Evolutionary conservation across 495 filamentous ascomycete genomes (phyloP).

Genomic region (Aspergillus leporis): DNA sequence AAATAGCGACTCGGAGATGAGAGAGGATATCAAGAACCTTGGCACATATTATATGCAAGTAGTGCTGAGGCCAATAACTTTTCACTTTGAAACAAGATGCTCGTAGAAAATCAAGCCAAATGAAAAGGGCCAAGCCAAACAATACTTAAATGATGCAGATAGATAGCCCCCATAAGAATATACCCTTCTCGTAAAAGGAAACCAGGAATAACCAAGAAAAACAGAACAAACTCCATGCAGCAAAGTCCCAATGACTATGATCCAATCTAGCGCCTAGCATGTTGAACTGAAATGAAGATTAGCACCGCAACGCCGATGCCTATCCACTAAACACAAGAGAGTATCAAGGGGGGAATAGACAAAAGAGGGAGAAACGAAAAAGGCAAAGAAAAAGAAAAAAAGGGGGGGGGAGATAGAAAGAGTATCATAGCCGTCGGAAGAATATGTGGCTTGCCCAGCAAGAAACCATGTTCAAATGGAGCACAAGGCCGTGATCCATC

Average conservation of each 20-base stretch:
- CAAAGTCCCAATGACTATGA: slow-evolving; percentile 21
- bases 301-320: slow-evolving; percentile 38
- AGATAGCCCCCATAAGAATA: slow-evolving; percentile 12
- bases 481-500: not conserved
- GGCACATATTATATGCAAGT: slow-evolving; percentile 25
- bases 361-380: slow-evolving; percentile 12
- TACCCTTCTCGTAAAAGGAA: slow-evolving; percentile 13
- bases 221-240: slow-evolving; percentile 21
- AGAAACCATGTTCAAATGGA: not conserved
- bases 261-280: slow-evolving; percentile 35
- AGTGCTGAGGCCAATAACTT: slow-evolving; percentile 24
- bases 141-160: slow-evolving; percentile 20
- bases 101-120: slow-evolving; percentile 20
- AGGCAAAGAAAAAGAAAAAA: slow-evolving; percentile 18
- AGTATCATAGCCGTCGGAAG: slow-evolving; percentile 3
- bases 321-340: slow-evolving; percentile 32
- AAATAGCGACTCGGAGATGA: slow-evolving; percentile 15
- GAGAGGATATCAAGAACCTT: slow-evolving; percentile 27
- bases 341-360: slow-evolving; percentile 17
- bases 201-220: slow-evolving; percentile 5
- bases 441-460: slow-evolving; percentile 1
- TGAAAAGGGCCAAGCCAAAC: slow-evolving; percentile 6
- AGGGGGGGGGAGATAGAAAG: slow-evolving; percentile 13
- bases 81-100: slow-evolving; percentile 21
- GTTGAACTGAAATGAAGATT: slow-evolving; percentile 26